Evolutionary conservation across 73 alveolate genomes (phyloP).

Genomic region (Blepharisma japonicum): DNA sequence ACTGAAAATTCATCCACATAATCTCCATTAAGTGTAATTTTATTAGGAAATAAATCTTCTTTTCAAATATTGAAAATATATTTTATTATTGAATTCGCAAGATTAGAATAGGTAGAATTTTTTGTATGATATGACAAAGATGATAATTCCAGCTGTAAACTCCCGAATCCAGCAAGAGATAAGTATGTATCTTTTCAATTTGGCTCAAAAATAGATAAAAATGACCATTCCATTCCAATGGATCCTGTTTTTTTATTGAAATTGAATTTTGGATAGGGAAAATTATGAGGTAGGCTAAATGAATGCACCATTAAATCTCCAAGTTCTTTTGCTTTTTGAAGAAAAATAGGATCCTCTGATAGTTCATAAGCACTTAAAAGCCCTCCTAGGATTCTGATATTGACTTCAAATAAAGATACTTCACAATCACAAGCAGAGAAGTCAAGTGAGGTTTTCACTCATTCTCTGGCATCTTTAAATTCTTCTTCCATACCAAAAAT

Average conservation of each 20-base stretch:
- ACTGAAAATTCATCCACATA: neutral
- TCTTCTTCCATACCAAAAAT: conserved; percentile 9
- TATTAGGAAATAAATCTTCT: neutral
- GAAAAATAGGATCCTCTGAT: neutral
- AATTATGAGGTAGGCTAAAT: neutral
- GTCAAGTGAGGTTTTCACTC: conserved; percentile 10
- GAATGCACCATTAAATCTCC: conserved; percentile 4
- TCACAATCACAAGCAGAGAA: neutral
- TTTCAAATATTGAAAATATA: neutral
- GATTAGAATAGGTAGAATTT: neutral
- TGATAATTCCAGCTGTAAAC: neutral
- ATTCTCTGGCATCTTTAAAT: conserved; percentile 21
- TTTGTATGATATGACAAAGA: neutral
- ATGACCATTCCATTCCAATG: neutral
- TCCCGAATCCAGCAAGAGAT: conserved; percentile 16
- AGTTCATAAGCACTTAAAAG: conserved; percentile 30
- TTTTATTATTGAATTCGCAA: neutral
- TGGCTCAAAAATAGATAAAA: conserved; percentile 7
- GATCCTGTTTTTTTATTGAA: neutral
- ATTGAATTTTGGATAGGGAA: conserved; percentile 13
- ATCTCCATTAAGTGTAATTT: neutral
- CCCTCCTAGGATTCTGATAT: conserved; percentile 33
- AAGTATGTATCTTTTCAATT: neutral
- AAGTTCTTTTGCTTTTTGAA: conserved; percentile 13
- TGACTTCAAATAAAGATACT: conserved; percentile 21